Percentiles rank a stretch among this genome's conserved stretches.
Evolutionary conservation across 768 basidiomycete genomes (phyloP).

Genomic region (Calvatia gigantea): DNA sequence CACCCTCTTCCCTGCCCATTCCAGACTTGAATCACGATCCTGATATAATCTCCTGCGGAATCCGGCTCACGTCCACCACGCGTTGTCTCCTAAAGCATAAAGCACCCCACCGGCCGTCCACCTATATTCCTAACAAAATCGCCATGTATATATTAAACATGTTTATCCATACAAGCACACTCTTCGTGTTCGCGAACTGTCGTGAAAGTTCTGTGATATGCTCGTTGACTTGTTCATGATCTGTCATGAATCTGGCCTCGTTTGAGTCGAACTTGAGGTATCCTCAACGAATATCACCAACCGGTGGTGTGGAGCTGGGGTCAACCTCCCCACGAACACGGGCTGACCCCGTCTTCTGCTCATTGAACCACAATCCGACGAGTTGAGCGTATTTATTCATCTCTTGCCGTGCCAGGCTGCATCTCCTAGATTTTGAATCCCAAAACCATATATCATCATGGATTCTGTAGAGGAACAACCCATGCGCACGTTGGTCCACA

Average conservation of each 20-base stretch:
- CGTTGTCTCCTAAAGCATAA: slow-evolving; percentile 33
- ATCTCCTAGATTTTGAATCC: slow-evolving; percentile 29
- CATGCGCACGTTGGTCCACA: slow-evolving; percentile 38
- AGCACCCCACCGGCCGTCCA: slow-evolving; percentile 29
- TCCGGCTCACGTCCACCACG: slow-evolving; percentile 28
- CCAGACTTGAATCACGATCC: too few species aligned
- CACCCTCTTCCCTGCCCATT: not conserved
- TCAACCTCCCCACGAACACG: slow-evolving; percentile 23
- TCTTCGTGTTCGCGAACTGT: slow-evolving; percentile 32
- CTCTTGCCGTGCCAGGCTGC: slow-evolving; percentile 35
- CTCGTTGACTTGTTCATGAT: slow-evolving; percentile 31
- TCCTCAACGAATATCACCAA: slow-evolving; percentile 36
- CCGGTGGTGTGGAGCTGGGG: slow-evolving; percentile 20
- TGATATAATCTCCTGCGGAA: slow-evolving; percentile 27
- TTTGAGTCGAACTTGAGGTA: slow-evolving; percentile 33
- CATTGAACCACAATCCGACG: slow-evolving; percentile 38
- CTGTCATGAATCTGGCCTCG: slow-evolving; percentile 29
- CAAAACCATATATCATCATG: slow-evolving; percentile 47
- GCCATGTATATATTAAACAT: slow-evolving; percentile 37
- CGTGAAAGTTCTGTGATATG: slow-evolving; percentile 37
- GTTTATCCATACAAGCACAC: slow-evolving; percentile 35
- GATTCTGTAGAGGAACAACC: slow-evolving; percentile 41
- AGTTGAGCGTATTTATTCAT: slow-evolving; percentile 39
- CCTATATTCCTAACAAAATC: slow-evolving; percentile 35
- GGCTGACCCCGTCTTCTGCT: slow-evolving; percentile 38